phyloP scores from a whole-genome alignment of 2,329 filamentous ascomycete genomes.

The Ploettnerulaceae sp. region DNA sequence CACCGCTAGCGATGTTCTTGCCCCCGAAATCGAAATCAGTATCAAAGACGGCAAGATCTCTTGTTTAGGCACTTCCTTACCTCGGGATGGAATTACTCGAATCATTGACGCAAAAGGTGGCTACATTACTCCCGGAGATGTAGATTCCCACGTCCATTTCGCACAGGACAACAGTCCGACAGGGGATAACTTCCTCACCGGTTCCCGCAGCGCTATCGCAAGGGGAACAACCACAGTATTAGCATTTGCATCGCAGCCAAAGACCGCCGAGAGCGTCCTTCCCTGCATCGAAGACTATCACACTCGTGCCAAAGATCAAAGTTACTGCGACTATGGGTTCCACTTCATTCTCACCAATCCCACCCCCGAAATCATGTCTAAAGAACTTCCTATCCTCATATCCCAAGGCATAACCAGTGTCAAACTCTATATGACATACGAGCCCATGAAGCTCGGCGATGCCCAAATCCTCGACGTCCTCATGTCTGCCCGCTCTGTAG shows the following conservation, averaged over 20 bases:
- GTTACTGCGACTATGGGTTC: slow-evolving; percentile 53
- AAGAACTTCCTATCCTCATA: slow-evolving; percentile 40
- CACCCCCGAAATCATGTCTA: slow-evolving; percentile 35
- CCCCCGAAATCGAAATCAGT: slow-evolving; percentile 42
- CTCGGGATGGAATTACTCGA: slow-evolving; percentile 32
- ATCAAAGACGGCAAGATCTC: slow-evolving; percentile 43
- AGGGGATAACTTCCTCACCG: slow-evolving; percentile 38
- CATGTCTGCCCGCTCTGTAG: slow-evolving; percentile 39
- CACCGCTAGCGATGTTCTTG: slow-evolving; percentile 43
- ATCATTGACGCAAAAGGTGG: slow-evolving; percentile 43
- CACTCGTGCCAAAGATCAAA: slow-evolving; percentile 39
- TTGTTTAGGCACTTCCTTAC: slow-evolving; percentile 39
- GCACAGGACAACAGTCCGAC: slow-evolving; percentile 41
- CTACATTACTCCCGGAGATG: slow-evolving; percentile 42
- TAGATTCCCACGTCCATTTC: slow-evolving; percentile 47
- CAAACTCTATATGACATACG: slow-evolving; percentile 51
- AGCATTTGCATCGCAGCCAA: slow-evolving; percentile 51
- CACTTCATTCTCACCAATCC: slow-evolving; percentile 48
- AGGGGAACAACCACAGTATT: slow-evolving; percentile 56
- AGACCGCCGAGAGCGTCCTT: slow-evolving; percentile 41
- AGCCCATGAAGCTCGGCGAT: slow-evolving; percentile 45
- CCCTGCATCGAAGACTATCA: slow-evolving; percentile 45
- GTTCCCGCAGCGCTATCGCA: slow-evolving; percentile 50
- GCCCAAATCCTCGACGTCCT: slow-evolving; percentile 47
- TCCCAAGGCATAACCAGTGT: slow-evolving; percentile 43